Conservation (phyloP, 495 filamentous ascomycete species). For the Neurospora cerealis region DNA sequence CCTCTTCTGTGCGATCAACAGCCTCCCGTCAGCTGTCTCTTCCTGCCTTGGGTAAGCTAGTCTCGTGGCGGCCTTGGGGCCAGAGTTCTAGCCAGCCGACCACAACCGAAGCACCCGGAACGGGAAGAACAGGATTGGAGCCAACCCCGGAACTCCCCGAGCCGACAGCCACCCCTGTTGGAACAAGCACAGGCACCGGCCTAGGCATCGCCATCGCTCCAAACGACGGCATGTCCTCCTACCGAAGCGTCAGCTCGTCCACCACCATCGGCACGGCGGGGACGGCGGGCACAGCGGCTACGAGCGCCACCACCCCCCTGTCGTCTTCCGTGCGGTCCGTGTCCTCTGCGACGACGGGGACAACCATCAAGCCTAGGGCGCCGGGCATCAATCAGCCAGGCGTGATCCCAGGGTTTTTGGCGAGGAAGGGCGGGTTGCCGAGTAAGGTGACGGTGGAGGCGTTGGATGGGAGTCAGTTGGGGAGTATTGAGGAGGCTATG, state of each 20-base stretch:
- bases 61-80: conserved; percentile 39
- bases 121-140: background rate
- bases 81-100: background rate
- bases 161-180: background rate
- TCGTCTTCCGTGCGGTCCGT: background rate
- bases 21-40: conserved; percentile 9
- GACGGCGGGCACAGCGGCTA: background rate
- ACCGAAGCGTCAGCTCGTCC: background rate
- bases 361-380: conserved; percentile 19
- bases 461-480: conserved; percentile 13
- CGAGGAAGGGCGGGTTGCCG: conserved; percentile 29
- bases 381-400: conserved; percentile 48
- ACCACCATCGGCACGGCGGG: background rate
- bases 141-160: background rate
- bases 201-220: background rate
- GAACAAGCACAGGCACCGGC: background rate
- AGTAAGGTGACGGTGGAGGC: conserved; percentile 32
- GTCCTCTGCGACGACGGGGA: background rate
- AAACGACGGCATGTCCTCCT: background rate
- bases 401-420: conserved; percentile 40
- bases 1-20: background rate
- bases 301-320: background rate
- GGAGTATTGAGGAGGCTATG: conserved; percentile 26
- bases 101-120: background rate
- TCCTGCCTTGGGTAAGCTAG: conserved; percentile 27